These are phyloP conservation scores for Herpetospermum pedunculosum DNA, from an alignment of 306 rosid species.

Conservation along the genomic window DNA sequence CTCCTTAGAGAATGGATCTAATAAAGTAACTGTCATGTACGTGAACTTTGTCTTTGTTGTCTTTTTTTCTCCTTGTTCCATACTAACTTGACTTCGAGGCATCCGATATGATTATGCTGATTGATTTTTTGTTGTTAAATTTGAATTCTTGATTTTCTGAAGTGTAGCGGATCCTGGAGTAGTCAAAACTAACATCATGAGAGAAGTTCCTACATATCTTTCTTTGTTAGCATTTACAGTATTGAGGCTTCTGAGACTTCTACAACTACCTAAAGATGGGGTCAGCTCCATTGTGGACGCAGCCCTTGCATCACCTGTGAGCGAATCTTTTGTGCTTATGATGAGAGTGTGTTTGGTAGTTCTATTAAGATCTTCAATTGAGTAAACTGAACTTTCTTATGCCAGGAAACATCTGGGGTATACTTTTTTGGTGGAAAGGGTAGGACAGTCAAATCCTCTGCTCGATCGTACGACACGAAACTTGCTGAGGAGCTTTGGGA, in stretches of 20 bases:
- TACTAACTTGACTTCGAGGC: neutral
- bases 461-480: constrained; percentile 32
- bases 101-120: neutral
- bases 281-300: constrained; percentile 54
- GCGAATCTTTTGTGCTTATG: constrained; percentile 12
- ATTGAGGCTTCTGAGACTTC: constrained; percentile 36
- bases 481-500: constrained; percentile 71
- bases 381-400: neutral
- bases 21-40: constrained; percentile 51
- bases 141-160: constrained; percentile 11
- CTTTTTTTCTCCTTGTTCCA: neutral
- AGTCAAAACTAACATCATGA: constrained; percentile 65
- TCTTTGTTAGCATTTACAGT: constrained; percentile 31
- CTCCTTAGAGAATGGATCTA: constrained; percentile 36
- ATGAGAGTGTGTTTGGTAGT: neutral
- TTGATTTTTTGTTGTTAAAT: neutral
- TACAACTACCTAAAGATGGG: constrained; percentile 56
- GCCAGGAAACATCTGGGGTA: constrained; percentile 67
- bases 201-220: constrained; percentile 54
- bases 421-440: constrained; percentile 73
- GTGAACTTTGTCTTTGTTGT: constrained; percentile 13
- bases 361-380: neutral
- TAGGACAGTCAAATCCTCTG: constrained; percentile 42
- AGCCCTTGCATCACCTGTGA: constrained; percentile 66
- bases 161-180: constrained; percentile 81